These are phyloP conservation scores for Cladosporium sp. DNA, from an alignment of 2,329 filamentous ascomycete genomes.

Conservation along the genomic window DNA sequence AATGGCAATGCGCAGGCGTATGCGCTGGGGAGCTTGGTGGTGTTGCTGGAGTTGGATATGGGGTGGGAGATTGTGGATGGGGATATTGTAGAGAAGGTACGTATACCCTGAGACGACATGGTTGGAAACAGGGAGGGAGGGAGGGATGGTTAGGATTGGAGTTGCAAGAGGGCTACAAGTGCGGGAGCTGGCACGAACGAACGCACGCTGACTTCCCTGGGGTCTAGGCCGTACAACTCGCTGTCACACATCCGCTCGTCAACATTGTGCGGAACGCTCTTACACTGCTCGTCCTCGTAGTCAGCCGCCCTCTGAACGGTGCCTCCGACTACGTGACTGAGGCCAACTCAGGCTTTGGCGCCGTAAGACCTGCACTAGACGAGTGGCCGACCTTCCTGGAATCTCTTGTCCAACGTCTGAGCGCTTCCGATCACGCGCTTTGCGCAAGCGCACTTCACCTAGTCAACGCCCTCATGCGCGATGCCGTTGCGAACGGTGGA, in stretches of 20 bases:
- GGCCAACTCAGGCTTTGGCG: constrained; percentile 78
- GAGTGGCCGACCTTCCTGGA: constrained; percentile 92
- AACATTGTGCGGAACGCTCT: constrained; percentile 96
- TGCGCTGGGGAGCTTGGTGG: constrained; percentile 80
- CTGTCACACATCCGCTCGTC: constrained; percentile 91
- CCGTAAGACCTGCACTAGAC: constrained; percentile 84
- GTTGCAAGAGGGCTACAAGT: neutral
- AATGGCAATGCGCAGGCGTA: constrained; percentile 95
- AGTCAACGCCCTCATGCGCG: constrained; percentile 90
- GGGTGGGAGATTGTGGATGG: constrained; percentile 86
- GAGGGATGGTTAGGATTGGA: neutral
- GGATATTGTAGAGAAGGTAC: constrained; percentile 63
- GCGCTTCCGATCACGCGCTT: constrained; percentile 89
- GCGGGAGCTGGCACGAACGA: neutral
- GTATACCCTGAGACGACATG: constrained; percentile 18
- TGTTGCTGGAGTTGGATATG: constrained; percentile 91
- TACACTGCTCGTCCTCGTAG: constrained; percentile 90
- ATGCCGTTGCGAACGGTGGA: constrained; percentile 73
- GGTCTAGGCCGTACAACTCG: constrained; percentile 72
- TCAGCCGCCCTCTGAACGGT: constrained; percentile 60
- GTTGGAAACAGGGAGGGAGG: neutral
- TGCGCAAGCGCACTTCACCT: constrained; percentile 94
- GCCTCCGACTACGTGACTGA: constrained; percentile 44
- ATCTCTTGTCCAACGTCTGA: constrained; percentile 84
- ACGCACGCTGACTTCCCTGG: neutral